These are phyloP conservation scores for Leptomonas pyrrhocoris DNA, from an alignment of 208 protist species.

Conservation along the genomic window DNA sequence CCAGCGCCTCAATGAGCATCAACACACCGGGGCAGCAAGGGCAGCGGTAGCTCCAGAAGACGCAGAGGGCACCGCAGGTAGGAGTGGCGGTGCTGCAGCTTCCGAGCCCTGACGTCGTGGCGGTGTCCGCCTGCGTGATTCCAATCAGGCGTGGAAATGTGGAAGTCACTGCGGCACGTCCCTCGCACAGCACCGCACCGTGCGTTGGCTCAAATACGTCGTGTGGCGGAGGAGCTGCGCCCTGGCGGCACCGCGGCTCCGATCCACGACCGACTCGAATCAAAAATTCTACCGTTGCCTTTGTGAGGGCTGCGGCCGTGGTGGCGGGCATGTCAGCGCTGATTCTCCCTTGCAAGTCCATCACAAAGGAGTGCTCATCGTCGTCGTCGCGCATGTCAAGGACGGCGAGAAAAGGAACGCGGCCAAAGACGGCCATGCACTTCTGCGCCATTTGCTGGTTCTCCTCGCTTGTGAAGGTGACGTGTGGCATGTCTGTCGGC, in stretches of 20 bases:
- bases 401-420: conserved; percentile 39
- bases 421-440: conserved; percentile 43
- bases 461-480: conserved; percentile 26
- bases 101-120: no score
- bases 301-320: not conserved
- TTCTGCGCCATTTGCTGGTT: conserved; percentile 28
- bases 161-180: conserved; percentile 38
- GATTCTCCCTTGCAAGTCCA: conserved; percentile 1
- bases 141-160: conserved; percentile 34
- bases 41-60: conserved; percentile 75
- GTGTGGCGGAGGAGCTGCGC: conserved; percentile 28
- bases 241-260: conserved; percentile 46
- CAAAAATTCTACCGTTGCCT: conserved; percentile 32
- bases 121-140: not conserved
- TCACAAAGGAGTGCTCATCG: conserved; percentile 37
- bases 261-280: conserved; percentile 25
- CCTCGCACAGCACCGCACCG: conserved; percentile 38
- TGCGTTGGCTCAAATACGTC: conserved; percentile 38
- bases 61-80: conserved; percentile 38
- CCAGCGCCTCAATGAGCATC: conserved; percentile 55
- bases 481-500: conserved; percentile 19
- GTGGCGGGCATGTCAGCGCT: not conserved
- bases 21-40: conserved; percentile 55
- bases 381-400: conserved; percentile 43
- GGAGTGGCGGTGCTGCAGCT: not conserved